Evolutionary conservation across 2,329 filamentous ascomycete genomes (phyloP).

Genomic region (Ceratocystis diversiconidia): DNA sequence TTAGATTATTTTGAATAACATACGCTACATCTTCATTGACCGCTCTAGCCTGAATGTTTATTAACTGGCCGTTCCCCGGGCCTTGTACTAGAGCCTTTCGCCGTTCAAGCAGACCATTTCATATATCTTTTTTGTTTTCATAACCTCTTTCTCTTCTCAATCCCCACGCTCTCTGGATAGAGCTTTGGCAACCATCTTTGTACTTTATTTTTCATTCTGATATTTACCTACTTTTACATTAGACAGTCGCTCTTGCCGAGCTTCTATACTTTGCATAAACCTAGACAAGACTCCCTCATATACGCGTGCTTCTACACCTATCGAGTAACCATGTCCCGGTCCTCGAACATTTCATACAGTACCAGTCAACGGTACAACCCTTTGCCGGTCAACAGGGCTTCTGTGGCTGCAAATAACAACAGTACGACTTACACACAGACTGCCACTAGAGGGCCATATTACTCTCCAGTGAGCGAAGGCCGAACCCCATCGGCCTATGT

Average conservation of each 20-base stretch:
- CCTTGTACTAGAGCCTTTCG: background rate
- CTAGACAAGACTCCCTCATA: background rate
- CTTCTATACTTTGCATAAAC: too few relatives aligned
- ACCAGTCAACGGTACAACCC: slow-evolving; percentile 6
- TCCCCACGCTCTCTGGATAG: too few relatives aligned
- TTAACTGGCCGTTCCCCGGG: background rate
- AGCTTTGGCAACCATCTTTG: too few relatives aligned
- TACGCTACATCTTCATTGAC: background rate
- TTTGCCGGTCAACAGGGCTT: background rate
- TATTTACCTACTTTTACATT: too few relatives aligned
- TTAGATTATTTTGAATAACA: background rate
- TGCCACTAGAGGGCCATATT: slow-evolving; percentile 14
- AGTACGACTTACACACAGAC: slow-evolving; percentile 12
- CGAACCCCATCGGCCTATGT: slow-evolving; percentile 10
- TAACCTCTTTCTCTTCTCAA: background rate
- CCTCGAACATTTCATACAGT: background rate
- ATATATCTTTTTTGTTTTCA: background rate
- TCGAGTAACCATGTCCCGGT: slow-evolving; percentile 13
- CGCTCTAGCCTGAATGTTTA: background rate
- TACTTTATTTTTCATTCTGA: too few relatives aligned
- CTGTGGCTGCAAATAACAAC: background rate
- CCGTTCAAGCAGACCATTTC: background rate
- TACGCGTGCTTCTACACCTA: background rate
- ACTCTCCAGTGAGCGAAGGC: slow-evolving; percentile 17
- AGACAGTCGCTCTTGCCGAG: too few relatives aligned